Conservation (phyloP, 371 early-diverging fungal genomes). For the Mycotypha africana region DNA sequence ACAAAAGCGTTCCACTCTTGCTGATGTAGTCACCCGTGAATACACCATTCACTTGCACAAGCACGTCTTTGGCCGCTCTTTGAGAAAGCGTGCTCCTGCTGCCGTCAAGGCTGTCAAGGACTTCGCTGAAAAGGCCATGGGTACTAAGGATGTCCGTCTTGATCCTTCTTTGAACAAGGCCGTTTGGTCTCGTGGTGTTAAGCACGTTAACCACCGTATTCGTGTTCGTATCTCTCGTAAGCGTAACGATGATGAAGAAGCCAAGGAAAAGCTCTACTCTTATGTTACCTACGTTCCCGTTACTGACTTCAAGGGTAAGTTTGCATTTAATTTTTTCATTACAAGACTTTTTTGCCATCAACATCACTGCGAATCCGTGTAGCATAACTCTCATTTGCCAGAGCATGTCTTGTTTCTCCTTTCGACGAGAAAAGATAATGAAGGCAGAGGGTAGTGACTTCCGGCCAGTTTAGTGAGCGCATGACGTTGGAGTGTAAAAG, state of each 20-base stretch:
- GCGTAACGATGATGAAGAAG: conserved; percentile 92
- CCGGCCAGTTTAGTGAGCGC: conserved; percentile 22
- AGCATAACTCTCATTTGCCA: neutral
- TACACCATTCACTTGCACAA: conserved; percentile 96
- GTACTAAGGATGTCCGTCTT: conserved; percentile 80
- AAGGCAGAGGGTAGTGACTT: neutral
- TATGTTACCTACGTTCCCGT: conserved; percentile 81
- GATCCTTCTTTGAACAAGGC: conserved; percentile 78
- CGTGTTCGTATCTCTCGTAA: conserved; percentile 89
- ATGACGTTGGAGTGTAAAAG: conserved; percentile 23
- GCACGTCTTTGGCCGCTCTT: conserved; percentile 74
- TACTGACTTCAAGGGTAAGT: conserved; percentile 77
- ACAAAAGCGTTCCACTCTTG: conserved; percentile 58
- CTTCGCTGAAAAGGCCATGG: conserved; percentile 87
- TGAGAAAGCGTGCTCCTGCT: conserved; percentile 95
- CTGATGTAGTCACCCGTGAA: conserved; percentile 83
- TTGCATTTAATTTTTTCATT: no score
- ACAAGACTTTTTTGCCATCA: conserved; percentile 6
- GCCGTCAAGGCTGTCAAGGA: conserved; percentile 89
- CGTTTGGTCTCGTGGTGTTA: conserved; percentile 88
- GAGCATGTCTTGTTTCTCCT: neutral
- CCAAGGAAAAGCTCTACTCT: conserved; percentile 93
- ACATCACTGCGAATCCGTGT: conserved; percentile 11
- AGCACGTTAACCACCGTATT: conserved; percentile 87
- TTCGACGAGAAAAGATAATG: neutral